A percentile compares a stretch with the other conserved stretches of the same genome.
phyloP scores from a whole-genome alignment of 2,329 filamentous ascomycete species.

The Claviceps digitariae region DNA sequence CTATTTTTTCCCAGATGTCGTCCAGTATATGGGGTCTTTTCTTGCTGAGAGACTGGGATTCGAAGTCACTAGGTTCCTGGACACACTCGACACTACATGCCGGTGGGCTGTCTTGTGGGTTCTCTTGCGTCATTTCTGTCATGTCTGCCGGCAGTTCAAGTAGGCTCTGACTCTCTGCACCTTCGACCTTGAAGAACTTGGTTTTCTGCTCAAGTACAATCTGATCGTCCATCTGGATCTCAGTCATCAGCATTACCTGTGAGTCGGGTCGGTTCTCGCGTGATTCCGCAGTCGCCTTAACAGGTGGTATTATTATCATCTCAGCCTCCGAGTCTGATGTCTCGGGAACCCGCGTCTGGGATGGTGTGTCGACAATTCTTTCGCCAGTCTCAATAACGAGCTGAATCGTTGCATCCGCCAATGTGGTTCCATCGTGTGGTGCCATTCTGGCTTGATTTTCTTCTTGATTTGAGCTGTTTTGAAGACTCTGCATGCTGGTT shows the following conservation, averaged over 20 bases:
- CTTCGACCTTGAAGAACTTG: neutral
- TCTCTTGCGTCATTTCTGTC: too few relatives aligned
- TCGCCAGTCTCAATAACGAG: neutral
- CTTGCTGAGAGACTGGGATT: neutral
- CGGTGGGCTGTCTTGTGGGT: too few relatives aligned
- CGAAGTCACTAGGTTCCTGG: neutral
- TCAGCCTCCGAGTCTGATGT: too few relatives aligned
- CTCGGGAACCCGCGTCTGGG: neutral
- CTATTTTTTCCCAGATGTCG: neutral
- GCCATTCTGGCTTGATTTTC: too few relatives aligned
- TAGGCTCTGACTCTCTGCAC: neutral
- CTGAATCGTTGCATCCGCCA: too few relatives aligned
- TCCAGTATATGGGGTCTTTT: neutral
- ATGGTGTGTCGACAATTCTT: neutral
- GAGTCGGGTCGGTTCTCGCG: neutral
- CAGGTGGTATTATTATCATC: neutral
- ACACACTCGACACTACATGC: too few relatives aligned
- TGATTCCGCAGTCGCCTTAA: neutral
- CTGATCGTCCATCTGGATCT: too few relatives aligned
- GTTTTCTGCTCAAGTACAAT: neutral
- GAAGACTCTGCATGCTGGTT: too few relatives aligned
- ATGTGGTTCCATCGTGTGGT: too few relatives aligned
- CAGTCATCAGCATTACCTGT: neutral
- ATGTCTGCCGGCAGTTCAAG: neutral
- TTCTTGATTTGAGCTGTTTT: too few relatives aligned